These are phyloP conservation scores for Vitis hybrid DNA, from an alignment of 177 flowering plant species.

Conservation along the genomic window DNA sequence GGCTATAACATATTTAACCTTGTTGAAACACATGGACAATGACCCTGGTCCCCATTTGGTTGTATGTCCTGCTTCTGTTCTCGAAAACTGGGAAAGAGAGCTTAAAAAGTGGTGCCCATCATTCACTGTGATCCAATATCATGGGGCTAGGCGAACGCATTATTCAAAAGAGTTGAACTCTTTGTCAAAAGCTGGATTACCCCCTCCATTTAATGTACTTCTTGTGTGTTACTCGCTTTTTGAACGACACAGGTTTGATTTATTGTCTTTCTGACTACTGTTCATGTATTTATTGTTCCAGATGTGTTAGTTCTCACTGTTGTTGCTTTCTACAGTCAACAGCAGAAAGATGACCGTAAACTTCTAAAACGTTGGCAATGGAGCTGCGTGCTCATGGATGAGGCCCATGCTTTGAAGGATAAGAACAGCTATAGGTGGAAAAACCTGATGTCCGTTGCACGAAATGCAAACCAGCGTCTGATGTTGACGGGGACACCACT, in stretches of 20 bases:
- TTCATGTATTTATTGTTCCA: background rate
- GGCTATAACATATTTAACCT: constrained; percentile 84
- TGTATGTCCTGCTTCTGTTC: constrained; percentile 94
- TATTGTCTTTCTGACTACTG: background rate
- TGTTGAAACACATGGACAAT: constrained; percentile 76
- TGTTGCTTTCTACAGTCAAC: constrained; percentile 44
- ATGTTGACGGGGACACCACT: constrained; percentile 97
- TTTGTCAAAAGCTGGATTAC: constrained; percentile 67
- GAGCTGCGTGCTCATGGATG: constrained; percentile 98
- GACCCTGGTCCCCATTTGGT: constrained; percentile 94
- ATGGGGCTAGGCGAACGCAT: constrained; percentile 74
- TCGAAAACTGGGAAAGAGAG: constrained; percentile 99
- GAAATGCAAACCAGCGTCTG: constrained; percentile 84
- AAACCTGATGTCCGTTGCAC: constrained; percentile 85
- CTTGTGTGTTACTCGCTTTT: constrained; percentile 94
- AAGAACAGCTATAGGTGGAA: constrained; percentile 94
- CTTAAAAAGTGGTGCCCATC: constrained; percentile 92
- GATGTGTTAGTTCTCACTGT: background rate
- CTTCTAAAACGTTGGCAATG: constrained; percentile 79
- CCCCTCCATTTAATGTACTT: constrained; percentile 88
- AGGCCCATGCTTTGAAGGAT: constrained; percentile 97
- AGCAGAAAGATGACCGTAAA: constrained; percentile 97
- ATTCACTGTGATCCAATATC: constrained; percentile 76
- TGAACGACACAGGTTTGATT: constrained; percentile 83
- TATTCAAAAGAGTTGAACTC: constrained; percentile 68